Evolutionary conservation across 495 filamentous ascomycete genomes (phyloP).

Genomic region (Penicillium cosmopolitanum): DNA sequence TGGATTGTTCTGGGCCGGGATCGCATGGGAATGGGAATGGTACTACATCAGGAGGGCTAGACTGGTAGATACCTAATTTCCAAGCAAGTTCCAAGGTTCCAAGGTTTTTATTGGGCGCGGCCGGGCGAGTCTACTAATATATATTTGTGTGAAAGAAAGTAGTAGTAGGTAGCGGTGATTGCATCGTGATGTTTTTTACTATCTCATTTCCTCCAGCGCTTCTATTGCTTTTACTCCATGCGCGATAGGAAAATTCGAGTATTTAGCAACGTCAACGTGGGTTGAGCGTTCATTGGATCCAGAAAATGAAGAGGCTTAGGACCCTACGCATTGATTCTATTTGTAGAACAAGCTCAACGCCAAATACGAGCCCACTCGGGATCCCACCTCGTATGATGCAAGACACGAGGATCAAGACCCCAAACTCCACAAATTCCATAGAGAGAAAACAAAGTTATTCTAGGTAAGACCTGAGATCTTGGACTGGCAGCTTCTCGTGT

Average conservation of each 20-base stretch:
- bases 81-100: too few relatives aligned
- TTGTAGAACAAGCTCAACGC: not conserved
- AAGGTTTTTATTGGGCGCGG: too few relatives aligned
- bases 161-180: too few relatives aligned
- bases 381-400: not conserved
- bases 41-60: slow-evolving; percentile 13
- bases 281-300: too few relatives aligned
- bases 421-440: not conserved
- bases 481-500: not conserved
- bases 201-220: too few relatives aligned
- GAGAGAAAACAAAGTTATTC: not conserved
- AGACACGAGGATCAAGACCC: not conserved
- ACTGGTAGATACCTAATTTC: slow-evolving; percentile 20
- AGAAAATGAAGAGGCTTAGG: too few relatives aligned
- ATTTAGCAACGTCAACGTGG: too few relatives aligned
- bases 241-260: too few relatives aligned
- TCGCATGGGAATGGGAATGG: slow-evolving; percentile 13
- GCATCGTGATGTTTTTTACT: too few relatives aligned
- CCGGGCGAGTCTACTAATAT: too few relatives aligned
- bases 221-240: too few relatives aligned
- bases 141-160: too few relatives aligned
- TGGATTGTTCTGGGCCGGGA: slow-evolving; percentile 31
- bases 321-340: not conserved
- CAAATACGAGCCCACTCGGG: not conserved
- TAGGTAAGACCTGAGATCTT: not conserved